Evolutionary conservation across 106 monocot genomes (phyloP), one percentile per base, ranked within the genome.

Genomic region (Acorus calamus): DNA sequence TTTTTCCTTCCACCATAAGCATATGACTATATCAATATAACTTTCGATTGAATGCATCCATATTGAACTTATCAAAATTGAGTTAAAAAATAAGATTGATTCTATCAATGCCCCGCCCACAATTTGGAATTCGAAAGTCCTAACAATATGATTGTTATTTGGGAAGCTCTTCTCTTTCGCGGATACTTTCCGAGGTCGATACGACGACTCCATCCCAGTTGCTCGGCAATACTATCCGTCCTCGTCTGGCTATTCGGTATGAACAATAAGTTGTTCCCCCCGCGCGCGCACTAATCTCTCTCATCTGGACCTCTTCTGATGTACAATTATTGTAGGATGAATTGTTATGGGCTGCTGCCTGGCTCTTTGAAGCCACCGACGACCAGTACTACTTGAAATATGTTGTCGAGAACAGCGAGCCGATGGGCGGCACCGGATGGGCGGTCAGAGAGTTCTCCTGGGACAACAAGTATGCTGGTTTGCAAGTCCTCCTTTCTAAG

Each of bases 381-480:
- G 96, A 98, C 46, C 13, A 80, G 52, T 49, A 45, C 59, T 96
- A 87, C 76, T 71, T 96, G 43, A 78, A 80, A 8, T 96, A 87
- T 54, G 73, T 76, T 0, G 65, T 80, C 3, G 74, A 87, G n/a
- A 96, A 96, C 54, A 73, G 83, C 10, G 83, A 8, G 7, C 47
- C 62, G 0, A 56, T 86, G 0, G 84, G 90, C 47, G 94, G 90
- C 44, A 91, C 82, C 46, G 84, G 86, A 48, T 87, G 82, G 78
- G 79, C 82, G 11, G 80, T 85, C 2, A 83, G 61, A 9, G 94
- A 96, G 14, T 96, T 96, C 82, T 85, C 76, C 2, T 96, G 94
- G 94, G 94, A 91, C 61, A 96, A 85, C 87, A 96, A 96, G 57
- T 96, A 87, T 71, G 94, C 94, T 7, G 94, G 94, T 12, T 4